Base-by-base conservation (phyloP, 306 rosid genomes). In the Alnus glutinosa region DNA sequence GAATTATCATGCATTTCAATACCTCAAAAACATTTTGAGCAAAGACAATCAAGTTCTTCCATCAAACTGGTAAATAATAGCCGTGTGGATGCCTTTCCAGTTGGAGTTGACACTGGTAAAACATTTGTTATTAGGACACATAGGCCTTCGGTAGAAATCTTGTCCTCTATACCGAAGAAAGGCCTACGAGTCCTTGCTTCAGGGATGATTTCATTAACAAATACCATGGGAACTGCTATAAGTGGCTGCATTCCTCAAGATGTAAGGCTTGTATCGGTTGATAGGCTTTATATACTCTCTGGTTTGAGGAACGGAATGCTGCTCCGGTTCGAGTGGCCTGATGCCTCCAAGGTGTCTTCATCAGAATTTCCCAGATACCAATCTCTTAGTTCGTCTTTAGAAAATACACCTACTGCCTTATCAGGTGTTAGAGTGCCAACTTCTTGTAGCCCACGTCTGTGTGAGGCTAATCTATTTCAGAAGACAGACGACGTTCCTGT, bases 251-350 rank as follows among this genome's bases (percentile, higher is more conserved):
- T 94, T 79, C 98, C 97, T 84, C 97, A 92, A 87, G 97, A 92
- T 80, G 98, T 91, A 75, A 84, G 90, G 79, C 97, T 94, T 83
- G 97, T 94, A 76, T 87, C 69, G 75, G 95, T 89, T 80, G 97
- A 89, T 73, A 88, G 86, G 83, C 85, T 83, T 73, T 94, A 94
- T 86, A 81, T 94, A 75, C 92, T 94, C 76, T 89, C 93, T 73
- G 98, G 98, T 62, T 85, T 94, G 87, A 89, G 97, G 91, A 94
- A 92, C 80, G 98, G 97, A 71, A 91, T 94, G 97, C 87, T 94
- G 67, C 97, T 94, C 82, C 93, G 98, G 54, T 94, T 94, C 78
- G 97, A 92, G 81, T 94, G 96, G 93, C 97, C 97, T 75, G 70
- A 46, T 75, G 36, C 76, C 64, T 77, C 85, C 62, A 50, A 72